Conservation (phyloP, 441 rosid genomes). For the Corymbia citriodora region DNA sequence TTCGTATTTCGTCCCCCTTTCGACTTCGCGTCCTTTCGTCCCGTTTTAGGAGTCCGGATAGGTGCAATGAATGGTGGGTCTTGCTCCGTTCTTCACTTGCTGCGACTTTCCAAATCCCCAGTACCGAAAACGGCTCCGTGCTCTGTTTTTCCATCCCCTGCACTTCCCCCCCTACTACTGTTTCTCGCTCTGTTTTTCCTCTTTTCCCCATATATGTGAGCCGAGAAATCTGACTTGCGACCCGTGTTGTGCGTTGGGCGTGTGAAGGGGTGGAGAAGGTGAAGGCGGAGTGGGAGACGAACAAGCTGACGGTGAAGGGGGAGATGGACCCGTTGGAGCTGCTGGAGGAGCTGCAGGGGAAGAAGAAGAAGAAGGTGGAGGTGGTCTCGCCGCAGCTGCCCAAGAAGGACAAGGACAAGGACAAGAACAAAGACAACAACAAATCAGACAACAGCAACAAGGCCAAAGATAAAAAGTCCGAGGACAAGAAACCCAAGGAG, state of each 20-base stretch:
- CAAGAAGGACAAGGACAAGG: conserved; percentile 35
- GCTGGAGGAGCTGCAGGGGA: conserved; percentile 31
- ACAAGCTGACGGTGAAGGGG: conserved; percentile 53
- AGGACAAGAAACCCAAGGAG: conserved; percentile 26
- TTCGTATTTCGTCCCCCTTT: neutral
- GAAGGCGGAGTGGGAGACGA: conserved; percentile 35
- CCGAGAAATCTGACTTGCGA: neutral
- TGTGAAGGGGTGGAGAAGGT: conserved; percentile 51
- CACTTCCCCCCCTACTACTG: neutral
- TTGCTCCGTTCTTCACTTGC: neutral
- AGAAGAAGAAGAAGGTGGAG: conserved; percentile 53
- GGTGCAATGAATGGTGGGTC: neutral
- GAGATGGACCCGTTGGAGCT: conserved; percentile 49
- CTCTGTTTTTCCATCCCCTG: neutral
- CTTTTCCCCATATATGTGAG: neutral
- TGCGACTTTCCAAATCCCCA: neutral
- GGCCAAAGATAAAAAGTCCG: conserved; percentile 22
- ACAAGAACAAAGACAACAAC: conserved; percentile 24
- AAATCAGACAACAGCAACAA: conserved; percentile 2
- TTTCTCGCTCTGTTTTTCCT: neutral
- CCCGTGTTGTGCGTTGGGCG: neutral
- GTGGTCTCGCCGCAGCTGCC: conserved; percentile 58
- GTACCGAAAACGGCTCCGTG: neutral
- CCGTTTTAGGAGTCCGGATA: neutral
- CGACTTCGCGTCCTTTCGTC: neutral